Percentiles rank a stretch among this genome's conserved stretches.
Evolutionary conservation across 768 basidiomycete genomes (phyloP).

Genomic region (Boletellus ananas): DNA sequence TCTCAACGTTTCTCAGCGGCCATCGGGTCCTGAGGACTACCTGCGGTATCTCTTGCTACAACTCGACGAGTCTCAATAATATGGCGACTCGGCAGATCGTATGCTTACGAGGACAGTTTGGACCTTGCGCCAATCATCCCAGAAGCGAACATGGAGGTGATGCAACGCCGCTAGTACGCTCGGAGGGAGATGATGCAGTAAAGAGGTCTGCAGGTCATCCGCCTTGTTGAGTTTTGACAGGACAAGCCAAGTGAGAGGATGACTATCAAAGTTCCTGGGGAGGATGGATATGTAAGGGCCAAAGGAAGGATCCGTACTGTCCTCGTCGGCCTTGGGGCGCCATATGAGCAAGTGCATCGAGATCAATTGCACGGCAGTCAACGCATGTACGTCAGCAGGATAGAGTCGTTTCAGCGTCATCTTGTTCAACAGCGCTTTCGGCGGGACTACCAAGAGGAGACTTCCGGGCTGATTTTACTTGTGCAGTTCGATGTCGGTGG

Average conservation of each 20-base stretch:
- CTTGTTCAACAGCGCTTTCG: constrained; percentile 65
- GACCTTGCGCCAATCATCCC: constrained; percentile 55
- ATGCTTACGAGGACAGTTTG: constrained; percentile 50
- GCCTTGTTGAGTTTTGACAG: constrained; percentile 18
- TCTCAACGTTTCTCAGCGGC: not conserved
- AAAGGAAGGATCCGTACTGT: constrained; percentile 53
- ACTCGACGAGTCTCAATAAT: not conserved
- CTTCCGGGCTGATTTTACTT: constrained; percentile 43
- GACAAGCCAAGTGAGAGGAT: constrained; percentile 79
- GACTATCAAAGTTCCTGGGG: constrained; percentile 66
- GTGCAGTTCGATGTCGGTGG: not conserved
- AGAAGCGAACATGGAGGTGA: constrained; percentile 46
- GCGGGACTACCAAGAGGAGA: constrained; percentile 67
- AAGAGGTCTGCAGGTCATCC: constrained; percentile 15
- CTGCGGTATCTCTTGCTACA: constrained; percentile 7
- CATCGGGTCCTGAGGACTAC: not conserved
- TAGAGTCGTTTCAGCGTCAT: constrained; percentile 63
- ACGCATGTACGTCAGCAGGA: constrained; percentile 31
- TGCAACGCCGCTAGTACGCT: constrained; percentile 40
- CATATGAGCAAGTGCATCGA: constrained; percentile 77
- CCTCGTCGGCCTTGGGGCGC: constrained; percentile 41
- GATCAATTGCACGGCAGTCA: constrained; percentile 72
- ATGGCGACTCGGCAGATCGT: not conserved
- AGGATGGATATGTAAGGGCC: constrained; percentile 78
- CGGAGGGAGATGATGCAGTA: constrained; percentile 49